Evolutionary conservation across 2,329 filamentous ascomycete species (phyloP).

Genomic region (Ilyonectria sp.): DNA sequence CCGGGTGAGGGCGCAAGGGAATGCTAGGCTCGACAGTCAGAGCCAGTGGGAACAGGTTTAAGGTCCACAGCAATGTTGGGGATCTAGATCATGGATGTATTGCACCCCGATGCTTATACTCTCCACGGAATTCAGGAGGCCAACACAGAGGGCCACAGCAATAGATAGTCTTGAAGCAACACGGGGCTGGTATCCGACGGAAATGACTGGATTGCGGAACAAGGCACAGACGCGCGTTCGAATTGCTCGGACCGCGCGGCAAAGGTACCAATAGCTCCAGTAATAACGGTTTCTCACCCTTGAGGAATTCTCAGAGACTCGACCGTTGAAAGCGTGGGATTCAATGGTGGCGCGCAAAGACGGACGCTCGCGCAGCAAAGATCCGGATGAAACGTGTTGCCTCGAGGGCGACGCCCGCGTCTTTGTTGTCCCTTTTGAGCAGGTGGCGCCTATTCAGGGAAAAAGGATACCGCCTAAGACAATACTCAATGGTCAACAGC

Average conservation of each 20-base stretch:
- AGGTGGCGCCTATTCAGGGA: constrained; percentile 41
- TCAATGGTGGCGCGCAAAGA: neutral
- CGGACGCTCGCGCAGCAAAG: constrained; percentile 1
- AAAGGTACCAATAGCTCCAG: constrained; percentile 4
- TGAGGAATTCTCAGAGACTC: neutral
- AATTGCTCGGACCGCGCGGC: constrained; percentile 7
- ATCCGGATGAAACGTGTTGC: constrained; percentile 39
- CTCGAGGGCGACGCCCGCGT: constrained; percentile 20
- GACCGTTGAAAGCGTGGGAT: neutral
- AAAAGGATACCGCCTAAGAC: neutral
- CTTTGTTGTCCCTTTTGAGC: constrained; percentile 36
- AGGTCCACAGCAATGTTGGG: neutral
- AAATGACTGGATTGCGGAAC: constrained; percentile 7
- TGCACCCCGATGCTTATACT: neutral
- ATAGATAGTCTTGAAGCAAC: neutral
- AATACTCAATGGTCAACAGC: neutral
- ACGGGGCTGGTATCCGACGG: neutral
- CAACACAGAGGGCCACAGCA: constrained; percentile 4
- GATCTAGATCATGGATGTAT: neutral
- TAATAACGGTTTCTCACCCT: neutral
- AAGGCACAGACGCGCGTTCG: constrained; percentile 19
- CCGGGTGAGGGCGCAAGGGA: neutral
- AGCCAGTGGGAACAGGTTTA: neutral
- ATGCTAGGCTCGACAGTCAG: neutral
- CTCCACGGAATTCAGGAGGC: neutral